Base-by-base conservation (phyloP, 352 stramenopile genomes). In the Halophytophthora polymorphica region DNA sequence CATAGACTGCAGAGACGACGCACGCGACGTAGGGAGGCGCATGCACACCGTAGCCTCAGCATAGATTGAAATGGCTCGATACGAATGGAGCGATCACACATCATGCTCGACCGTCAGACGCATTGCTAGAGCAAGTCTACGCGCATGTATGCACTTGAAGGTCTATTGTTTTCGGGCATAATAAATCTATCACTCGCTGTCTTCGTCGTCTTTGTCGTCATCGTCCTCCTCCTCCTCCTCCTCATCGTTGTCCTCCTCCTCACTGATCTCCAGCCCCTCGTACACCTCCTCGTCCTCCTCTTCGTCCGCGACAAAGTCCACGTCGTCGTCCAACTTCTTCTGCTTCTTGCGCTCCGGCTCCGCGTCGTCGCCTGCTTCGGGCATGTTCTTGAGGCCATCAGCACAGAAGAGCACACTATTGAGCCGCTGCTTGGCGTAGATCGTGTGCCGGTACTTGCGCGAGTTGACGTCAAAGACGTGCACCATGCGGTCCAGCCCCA, bases 401-500 rank as follows among this genome's bases (percentile, higher is more conserved):
- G 73, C 71, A 42, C 77, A 93, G 68, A 98, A 93, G 39, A 98
- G 56, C 12, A 97, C 78, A 49, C 77, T 88, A 71, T 96, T 97
- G 48, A 98, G 70, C 34, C 90, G 78, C 74, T 95, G 82, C 58
- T 91, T 91, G 48, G 73, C 78, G 66, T 95, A 95, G 42, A 93
- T 72, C 37, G 61, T 70, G 60, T 86, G 68, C 28, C 71, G 53
- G 47, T 83, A 78, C 50, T 88, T 95, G 54, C 85, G 73, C 37
- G 71, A 90, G 44, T 93, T 85, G 15, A 93, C 62, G 64, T 98
- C 82, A 56, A 96, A 98, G 25, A 97, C 84, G 65, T 96, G 87
- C 40, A 98, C 75, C 69, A 98, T 97, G 31, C 95, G 86, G 76
- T 98, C 95, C 18, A 98, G 67, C 0, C 95, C 91, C 13, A 98